Evolutionary conservation across 2,329 filamentous ascomycete genomes (phyloP).

Genomic region (Curvularia eragrostidis): DNA sequence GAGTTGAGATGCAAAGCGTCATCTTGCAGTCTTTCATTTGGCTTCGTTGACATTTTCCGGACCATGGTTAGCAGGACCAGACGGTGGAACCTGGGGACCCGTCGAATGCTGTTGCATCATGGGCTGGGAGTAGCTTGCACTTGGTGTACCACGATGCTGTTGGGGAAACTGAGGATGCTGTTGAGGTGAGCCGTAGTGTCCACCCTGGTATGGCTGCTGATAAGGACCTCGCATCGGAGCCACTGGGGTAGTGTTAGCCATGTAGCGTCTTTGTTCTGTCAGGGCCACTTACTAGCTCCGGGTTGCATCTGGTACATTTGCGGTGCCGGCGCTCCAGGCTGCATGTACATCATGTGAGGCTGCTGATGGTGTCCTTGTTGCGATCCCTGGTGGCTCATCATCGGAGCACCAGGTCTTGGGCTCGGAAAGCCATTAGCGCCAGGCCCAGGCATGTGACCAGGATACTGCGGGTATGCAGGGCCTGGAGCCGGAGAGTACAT

Average conservation of each 20-base stretch:
- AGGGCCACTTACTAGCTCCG: conserved; percentile 71
- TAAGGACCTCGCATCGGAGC: conserved; percentile 50
- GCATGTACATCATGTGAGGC: conserved; percentile 73
- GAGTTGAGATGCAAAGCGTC: conserved; percentile 19
- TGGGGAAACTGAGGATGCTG: conserved; percentile 51
- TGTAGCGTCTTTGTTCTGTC: neutral
- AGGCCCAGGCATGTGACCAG: conserved; percentile 57
- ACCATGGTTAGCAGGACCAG: conserved; percentile 45
- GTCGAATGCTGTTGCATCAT: conserved; percentile 53
- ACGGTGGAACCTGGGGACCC: conserved; percentile 45
- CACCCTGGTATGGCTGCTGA: conserved; percentile 48
- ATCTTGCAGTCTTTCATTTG: conserved; percentile 41
- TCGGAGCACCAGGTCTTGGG: conserved; percentile 78
- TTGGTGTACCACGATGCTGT: conserved; percentile 50
- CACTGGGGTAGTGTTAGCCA: conserved; percentile 38
- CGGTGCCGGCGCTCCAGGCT: conserved; percentile 76
- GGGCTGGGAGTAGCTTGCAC: conserved; percentile 50
- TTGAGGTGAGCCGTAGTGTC: conserved; percentile 50
- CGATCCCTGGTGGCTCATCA: conserved; percentile 95
- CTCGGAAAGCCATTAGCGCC: conserved; percentile 85
- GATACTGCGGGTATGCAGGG: conserved; percentile 71
- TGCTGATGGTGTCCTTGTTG: conserved; percentile 80
- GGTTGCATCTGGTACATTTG: conserved; percentile 76
- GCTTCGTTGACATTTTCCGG: conserved; percentile 45
- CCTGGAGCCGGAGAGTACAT: conserved; percentile 78